Percentiles rank a stretch among this genome's conserved stretches.
Conservation (phyloP, 768 basidiomycete genomes). For the Paxillus rubicundulus region DNA sequence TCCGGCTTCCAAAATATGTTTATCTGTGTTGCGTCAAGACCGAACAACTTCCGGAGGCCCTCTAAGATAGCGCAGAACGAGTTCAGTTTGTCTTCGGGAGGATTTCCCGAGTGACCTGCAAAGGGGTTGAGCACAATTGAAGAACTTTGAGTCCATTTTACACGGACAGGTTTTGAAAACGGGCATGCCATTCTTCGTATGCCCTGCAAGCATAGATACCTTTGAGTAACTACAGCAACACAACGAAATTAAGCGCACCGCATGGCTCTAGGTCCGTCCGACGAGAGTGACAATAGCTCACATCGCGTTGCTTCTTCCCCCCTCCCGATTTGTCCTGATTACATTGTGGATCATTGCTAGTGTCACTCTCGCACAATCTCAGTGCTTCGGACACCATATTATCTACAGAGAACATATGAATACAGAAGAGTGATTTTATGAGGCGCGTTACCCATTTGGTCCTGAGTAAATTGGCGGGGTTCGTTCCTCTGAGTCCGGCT, state of each 20-base stretch:
- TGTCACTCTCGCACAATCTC: conserved; percentile 1
- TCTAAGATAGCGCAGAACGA: conserved; percentile 4
- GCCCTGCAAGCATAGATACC: background rate
- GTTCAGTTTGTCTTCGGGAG: conserved; percentile 1
- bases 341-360: background rate
- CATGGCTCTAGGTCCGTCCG: conserved; percentile 7
- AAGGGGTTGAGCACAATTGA: background rate
- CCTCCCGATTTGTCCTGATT: conserved; percentile 4
- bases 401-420: background rate
- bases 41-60: conserved; percentile 6
- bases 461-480: background rate
- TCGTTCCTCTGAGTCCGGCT: background rate
- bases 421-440: background rate
- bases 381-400: conserved; percentile 5
- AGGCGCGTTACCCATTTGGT: background rate
- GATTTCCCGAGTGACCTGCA: conserved; percentile 1
- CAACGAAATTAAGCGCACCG: background rate
- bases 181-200: background rate
- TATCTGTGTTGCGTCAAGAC: background rate
- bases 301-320: conserved; percentile 11
- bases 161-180: conserved; percentile 5
- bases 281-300: conserved; percentile 11
- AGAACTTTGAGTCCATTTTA: background rate
- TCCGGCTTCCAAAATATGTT: conserved; percentile 10
- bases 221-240: background rate